Conservation (phyloP, 139 green algal species). For the Mesostigma viride region DNA sequence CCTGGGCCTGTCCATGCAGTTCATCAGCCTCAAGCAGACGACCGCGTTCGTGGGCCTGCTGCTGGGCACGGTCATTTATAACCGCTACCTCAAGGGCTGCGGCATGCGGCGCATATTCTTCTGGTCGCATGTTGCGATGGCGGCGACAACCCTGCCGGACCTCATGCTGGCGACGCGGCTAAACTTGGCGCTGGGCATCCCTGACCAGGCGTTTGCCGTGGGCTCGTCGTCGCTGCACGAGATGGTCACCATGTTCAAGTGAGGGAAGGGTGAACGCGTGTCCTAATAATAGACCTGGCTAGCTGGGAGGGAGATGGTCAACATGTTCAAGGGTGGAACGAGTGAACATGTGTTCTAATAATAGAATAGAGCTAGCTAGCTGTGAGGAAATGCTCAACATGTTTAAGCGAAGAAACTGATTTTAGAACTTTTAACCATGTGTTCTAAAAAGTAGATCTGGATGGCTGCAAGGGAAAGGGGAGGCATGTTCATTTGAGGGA, state of each 20-base stretch:
- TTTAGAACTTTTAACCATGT: too few species aligned
- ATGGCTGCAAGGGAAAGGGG: too few species aligned
- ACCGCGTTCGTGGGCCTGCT: conserved; percentile 23
- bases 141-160: conserved; percentile 8
- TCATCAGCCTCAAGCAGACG: conserved; percentile 1
- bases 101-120: neutral
- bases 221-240: conserved; percentile 6
- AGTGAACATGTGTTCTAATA: neutral
- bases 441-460: too few species aligned
- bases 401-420: neutral
- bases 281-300: neutral
- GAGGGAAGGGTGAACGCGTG: neutral
- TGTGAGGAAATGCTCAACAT: neutral
- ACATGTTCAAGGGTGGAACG: neutral
- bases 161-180: conserved; percentile 14
- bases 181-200: conserved; percentile 16
- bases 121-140: conserved; percentile 19
- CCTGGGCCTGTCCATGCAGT: conserved; percentile 8
- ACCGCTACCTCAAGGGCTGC: conserved; percentile 16
- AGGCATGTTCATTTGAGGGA: too few species aligned
- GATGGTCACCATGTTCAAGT: conserved; percentile 21
- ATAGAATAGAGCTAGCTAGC: neutral
- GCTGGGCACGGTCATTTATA: conserved; percentile 23
- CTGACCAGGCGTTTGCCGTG: conserved; percentile 17
- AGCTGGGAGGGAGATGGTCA: too few species aligned